Evolutionary conservation across 345 rosid genomes (phyloP), one percentile per base, ranked within the genome.

Genomic region (thale cress (Arabidopsis thaliana)): DNA sequence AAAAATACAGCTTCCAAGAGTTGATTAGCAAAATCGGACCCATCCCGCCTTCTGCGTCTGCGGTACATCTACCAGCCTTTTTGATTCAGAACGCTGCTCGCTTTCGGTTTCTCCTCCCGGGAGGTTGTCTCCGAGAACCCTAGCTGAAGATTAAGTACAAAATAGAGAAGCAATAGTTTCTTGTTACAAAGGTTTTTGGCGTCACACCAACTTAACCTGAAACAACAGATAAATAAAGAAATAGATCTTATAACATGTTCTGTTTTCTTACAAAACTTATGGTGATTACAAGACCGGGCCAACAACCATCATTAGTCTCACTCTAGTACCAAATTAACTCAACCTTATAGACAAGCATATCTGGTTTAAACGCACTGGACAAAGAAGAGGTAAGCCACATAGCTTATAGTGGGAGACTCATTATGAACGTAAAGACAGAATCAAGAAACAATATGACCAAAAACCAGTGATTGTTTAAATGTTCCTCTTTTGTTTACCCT

Each of bases 1-100:
- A 94, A 68, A 93, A 89, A 69, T 91, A 90, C 73, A 83, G 88
- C 4, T 94, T 91, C 74, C 58, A 79, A 67, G 97, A 86, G 67
- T 73, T 94, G 85, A 87, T 91, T 38, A 94, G 90, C 83, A 94
- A 88, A 80, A 84, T 94, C 83, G 97, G 97, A 33, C 56, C 97
- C 0, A 87, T 87, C 23, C 85, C 91, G 0, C 87, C 59, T 14
- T 87, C 98, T 34, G 85, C 97, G 28, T 91, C 97, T n/a, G 97
- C 96, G 0, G 98, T 91, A 65, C 93, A 94, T 82, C 85, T 94
- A 42, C 98, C 98, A 22, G 81, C 95, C 8, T 88, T 86, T 84
- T 73, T 94, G 80, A 85, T 91, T 72, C 84, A 85, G 81, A 94
- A 94, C 59, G 96, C 98, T 16, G 85, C 81, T 38, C 85, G 79